These are phyloP conservation scores for Monosporascus cannonballus DNA, from an alignment of 2,329 filamentous ascomycete genomes.

Conservation along the genomic window DNA sequence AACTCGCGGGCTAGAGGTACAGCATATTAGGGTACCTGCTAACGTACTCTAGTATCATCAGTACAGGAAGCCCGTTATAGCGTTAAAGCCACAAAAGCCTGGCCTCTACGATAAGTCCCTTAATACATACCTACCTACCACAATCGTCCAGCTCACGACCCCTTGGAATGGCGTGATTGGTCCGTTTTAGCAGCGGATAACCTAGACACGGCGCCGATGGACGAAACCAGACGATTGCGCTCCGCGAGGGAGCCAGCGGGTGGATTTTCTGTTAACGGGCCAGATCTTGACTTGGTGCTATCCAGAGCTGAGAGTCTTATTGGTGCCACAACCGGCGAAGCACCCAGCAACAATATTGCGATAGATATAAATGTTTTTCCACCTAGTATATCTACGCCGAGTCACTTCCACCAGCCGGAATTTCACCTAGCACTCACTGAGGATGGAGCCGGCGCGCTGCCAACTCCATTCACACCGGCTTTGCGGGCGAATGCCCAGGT, in stretches of 20 bases:
- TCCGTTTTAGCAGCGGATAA: background rate
- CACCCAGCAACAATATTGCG: background rate
- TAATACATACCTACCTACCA: background rate
- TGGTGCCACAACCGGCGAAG: background rate
- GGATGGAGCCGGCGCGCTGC: background rate
- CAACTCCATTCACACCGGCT: background rate
- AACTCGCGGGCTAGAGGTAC: too few relatives aligned
- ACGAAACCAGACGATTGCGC: background rate
- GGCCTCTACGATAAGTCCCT: background rate
- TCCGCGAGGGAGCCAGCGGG: background rate
- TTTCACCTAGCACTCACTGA: background rate
- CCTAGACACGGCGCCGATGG: background rate
- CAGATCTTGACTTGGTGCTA: background rate
- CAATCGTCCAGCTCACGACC: background rate
- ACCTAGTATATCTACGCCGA: background rate
- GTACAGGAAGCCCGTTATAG: background rate
- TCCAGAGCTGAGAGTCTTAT: background rate
- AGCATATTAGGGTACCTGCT: too few relatives aligned
- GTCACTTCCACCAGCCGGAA: background rate
- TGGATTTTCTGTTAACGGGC: background rate
- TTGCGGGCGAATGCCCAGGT: background rate
- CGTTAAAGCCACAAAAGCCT: background rate
- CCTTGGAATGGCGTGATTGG: background rate
- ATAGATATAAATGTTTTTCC: background rate
- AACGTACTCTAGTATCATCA: too few relatives aligned